A percentile compares a stretch with the other conserved stretches of the same genome.
Evolutionary conservation across 306 rosid species (phyloP).

Genomic region (barrel medic (Medicago truncatula)): DNA sequence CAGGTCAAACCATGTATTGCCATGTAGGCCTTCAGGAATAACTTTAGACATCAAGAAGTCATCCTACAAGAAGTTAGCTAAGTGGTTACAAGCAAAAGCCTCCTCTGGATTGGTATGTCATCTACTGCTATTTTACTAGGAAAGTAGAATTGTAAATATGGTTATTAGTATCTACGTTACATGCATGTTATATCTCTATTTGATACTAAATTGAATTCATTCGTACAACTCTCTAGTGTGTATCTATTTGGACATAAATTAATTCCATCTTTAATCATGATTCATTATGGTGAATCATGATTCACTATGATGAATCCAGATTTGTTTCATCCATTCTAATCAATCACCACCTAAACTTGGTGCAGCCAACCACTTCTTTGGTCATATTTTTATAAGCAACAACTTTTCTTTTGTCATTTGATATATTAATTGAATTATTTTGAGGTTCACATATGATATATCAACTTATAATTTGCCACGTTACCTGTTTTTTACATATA

Average conservation of each 20-base stretch:
- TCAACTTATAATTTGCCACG: too few species aligned
- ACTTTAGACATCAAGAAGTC: slow-evolving; percentile 92
- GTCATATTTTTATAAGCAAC: not conserved
- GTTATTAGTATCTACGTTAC: not conserved
- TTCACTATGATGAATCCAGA: not conserved
- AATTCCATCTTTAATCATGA: not conserved
- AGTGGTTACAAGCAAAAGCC: slow-evolving; percentile 88
- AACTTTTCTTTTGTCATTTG: not conserved
- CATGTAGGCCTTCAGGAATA: slow-evolving; percentile 84
- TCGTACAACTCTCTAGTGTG: not conserved
- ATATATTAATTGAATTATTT: too few species aligned
- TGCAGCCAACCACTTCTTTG: not conserved
- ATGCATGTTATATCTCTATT: not conserved
- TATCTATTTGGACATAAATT: not conserved
- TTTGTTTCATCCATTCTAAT: too few species aligned
- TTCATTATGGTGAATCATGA: not conserved
- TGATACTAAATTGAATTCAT: not conserved
- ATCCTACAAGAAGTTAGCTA: slow-evolving; percentile 84
- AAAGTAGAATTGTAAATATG: slow-evolving; percentile 6
- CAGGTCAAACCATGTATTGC: slow-evolving; percentile 90
- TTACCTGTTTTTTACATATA: too few species aligned
- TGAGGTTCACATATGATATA: too few species aligned
- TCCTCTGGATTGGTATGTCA: slow-evolving; percentile 77
- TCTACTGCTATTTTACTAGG: slow-evolving; percentile 25
- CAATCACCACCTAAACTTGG: not conserved